Conservation (phyloP, 2,329 filamentous ascomycete genomes). For the Colletotrichum cereale region DNA sequence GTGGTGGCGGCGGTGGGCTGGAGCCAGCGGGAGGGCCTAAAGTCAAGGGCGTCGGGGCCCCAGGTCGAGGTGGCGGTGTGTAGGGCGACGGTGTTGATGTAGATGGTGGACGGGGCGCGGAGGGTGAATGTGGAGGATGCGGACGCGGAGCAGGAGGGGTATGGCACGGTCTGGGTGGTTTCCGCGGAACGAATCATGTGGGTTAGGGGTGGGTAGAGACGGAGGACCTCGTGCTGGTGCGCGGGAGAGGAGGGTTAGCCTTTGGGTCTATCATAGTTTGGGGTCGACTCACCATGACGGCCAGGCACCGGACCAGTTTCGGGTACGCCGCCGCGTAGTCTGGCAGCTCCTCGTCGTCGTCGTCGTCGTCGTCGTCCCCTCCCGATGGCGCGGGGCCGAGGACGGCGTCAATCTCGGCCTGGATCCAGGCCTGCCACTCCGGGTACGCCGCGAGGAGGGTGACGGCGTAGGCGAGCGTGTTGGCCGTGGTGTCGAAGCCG, state of each 20-base stretch:
- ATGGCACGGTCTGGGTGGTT: background rate
- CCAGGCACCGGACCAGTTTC: conserved; percentile 56
- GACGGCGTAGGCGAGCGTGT: conserved; percentile 63
- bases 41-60: conserved; percentile 51
- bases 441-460: conserved; percentile 59
- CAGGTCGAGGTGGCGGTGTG: conserved; percentile 45
- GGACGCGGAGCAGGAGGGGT: background rate
- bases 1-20: background rate
- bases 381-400: conserved; percentile 42
- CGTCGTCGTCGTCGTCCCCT: conserved; percentile 44
- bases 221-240: conserved; percentile 3
- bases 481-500: conserved; percentile 63
- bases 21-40: conserved; percentile 57
- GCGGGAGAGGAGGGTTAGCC: background rate
- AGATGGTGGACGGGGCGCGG: conserved; percentile 49
- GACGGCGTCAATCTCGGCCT: conserved; percentile 58
- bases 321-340: conserved; percentile 59
- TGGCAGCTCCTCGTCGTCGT: conserved; percentile 43
- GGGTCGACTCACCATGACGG: conserved; percentile 53
- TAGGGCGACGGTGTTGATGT: conserved; percentile 50
- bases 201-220: background rate
- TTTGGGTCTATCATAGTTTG: too few species aligned
- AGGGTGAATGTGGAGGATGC: conserved; percentile 47
- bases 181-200: background rate
- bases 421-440: conserved; percentile 64